Base-by-base conservation (phyloP, 306 rosid species). In the Malus sylvestris region DNA sequence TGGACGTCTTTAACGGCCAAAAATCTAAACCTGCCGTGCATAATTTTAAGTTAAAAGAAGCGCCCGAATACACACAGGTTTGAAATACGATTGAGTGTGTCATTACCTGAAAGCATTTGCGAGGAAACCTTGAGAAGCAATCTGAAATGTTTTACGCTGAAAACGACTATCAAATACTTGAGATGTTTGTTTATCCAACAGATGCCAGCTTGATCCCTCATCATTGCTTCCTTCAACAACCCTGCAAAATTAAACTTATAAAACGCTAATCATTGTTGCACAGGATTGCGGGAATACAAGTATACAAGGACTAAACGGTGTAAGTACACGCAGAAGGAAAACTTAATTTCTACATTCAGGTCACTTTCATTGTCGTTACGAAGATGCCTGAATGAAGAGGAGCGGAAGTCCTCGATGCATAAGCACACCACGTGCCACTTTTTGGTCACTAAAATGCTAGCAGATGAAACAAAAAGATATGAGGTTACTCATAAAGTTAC, bases 201-300 rank as follows among this genome's bases (percentile, higher is more conserved):
- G 80, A 44, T 82, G 79, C 98, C 98, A 95, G 57, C 77, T 95
- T 32, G 81, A 78, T 44, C 95, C 97, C 33, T 85, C 88, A 79
- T 95, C 93, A 68, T 82, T 78, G 81, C 97, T 95, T 46, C 96
- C 93, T 86, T 95, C 97, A 53, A 92, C 88, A 76, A 95, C 75
- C 98, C 98, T 95, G 79, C 59, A 71, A 63, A 78, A 25, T 42
- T 16, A 8, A 70, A 74, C 23, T 62, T 6, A 49, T 18, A 9
- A 52, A 10, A 78, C 71, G 78, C 51, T 57, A 19, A 25, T 63
- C 42, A 3, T 29, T 15, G 68, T 6, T 29, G 15, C 13, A 63
- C 22, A 63, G 42, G 27, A 30, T 30, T 30, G 4, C 23, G 12
- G 32, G 2, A 63, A 29, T 15, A 30, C 20, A 30, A 63, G 68